These are phyloP conservation scores for Ustulina deusta DNA, from an alignment of 2,329 filamentous ascomycete genomes.

Conservation along the genomic window DNA sequence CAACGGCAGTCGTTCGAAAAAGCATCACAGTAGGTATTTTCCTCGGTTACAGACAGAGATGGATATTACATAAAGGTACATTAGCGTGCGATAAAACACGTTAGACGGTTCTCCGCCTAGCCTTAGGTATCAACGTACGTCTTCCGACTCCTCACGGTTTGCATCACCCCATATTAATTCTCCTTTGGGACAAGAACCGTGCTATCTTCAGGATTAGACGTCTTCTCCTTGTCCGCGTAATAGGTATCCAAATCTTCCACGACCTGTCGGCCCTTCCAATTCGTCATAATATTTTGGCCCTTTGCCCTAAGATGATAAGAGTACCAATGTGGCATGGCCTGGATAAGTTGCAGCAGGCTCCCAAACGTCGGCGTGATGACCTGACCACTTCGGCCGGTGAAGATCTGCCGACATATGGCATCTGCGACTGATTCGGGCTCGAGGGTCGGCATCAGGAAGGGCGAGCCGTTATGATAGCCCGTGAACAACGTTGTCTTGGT, in stretches of 20 bases:
- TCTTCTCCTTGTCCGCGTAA: constrained; percentile 48
- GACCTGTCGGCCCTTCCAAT: constrained; percentile 62
- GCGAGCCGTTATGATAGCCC: constrained; percentile 63
- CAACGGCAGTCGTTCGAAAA: too few species aligned
- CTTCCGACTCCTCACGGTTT: background rate
- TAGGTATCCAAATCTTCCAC: constrained; percentile 58
- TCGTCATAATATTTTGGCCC: constrained; percentile 56
- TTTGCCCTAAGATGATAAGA: constrained; percentile 64
- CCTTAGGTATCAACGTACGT: background rate
- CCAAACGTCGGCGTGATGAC: constrained; percentile 65
- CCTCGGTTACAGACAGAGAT: too few species aligned
- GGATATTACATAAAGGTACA: too few species aligned
- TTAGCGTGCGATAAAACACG: background rate
- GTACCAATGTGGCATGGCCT: constrained; percentile 72
- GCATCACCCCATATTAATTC: background rate
- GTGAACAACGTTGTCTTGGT: constrained; percentile 71
- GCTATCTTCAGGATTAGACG: constrained; percentile 23
- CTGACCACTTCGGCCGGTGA: constrained; percentile 68
- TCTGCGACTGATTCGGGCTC: constrained; percentile 74
- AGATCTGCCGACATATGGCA: constrained; percentile 69
- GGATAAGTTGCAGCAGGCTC: constrained; percentile 56
- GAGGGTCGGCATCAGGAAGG: constrained; percentile 65
- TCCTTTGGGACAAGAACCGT: constrained; percentile 28
- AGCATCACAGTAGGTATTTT: too few species aligned
- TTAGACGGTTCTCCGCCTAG: background rate